Conservation (phyloP, 306 rosid species). For the Castanea mollissima region DNA sequence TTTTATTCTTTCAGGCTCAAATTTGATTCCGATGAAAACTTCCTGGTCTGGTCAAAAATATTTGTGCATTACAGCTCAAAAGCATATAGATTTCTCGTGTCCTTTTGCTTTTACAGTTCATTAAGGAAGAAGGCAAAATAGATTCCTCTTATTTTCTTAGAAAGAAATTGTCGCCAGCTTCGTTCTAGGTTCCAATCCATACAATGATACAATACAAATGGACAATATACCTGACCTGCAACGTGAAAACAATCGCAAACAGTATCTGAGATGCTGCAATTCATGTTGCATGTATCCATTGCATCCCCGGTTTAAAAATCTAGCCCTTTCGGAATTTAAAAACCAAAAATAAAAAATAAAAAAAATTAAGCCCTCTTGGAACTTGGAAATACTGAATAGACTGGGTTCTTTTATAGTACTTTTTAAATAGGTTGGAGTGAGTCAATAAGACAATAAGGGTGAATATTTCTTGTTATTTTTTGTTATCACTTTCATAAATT, state of each 20-base stretch:
- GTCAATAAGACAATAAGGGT: no score
- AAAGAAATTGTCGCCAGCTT: neutral
- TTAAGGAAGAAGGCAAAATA: neutral
- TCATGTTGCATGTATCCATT: neutral
- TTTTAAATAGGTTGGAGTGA: no score
- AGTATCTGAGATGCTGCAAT: neutral
- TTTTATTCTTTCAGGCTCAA: neutral
- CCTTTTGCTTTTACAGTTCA: neutral
- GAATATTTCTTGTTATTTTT: no score
- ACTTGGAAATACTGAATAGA: neutral
- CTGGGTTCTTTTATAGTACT: no score
- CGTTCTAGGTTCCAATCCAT: neutral
- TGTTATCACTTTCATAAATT: no score
- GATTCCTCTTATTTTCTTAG: conserved; percentile 2
- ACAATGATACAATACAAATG: neutral
- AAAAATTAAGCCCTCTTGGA: neutral
- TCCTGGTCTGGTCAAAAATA: neutral
- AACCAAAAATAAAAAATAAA: no score
- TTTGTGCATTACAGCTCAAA: conserved; percentile 10
- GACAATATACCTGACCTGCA: neutral
- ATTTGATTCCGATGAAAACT: neutral
- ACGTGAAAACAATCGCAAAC: no score
- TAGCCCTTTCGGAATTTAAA: neutral
- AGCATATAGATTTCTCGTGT: neutral
- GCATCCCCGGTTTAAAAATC: neutral